phyloP scores from a whole-genome alignment of 805 yeast genomes.

The Lachancea lanzarotensis region DNA sequence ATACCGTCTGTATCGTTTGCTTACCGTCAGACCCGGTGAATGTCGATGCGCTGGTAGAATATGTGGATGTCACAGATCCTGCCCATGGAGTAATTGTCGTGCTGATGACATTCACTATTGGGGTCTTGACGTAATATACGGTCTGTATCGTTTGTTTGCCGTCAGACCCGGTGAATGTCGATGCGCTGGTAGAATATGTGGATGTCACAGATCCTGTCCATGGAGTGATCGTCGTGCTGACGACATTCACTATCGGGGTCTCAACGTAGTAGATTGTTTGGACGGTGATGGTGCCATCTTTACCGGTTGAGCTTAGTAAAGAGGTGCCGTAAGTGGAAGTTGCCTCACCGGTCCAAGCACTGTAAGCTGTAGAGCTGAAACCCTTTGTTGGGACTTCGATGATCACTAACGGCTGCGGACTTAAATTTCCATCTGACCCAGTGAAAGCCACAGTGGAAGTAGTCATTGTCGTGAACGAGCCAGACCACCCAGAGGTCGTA shows the following conservation, averaged over 20 bases:
- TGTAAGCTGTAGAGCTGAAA: conserved; percentile 1
- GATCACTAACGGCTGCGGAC: not conserved
- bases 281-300: conserved; percentile 9
- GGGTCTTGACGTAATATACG: conserved; percentile 11
- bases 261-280: conserved; percentile 12
- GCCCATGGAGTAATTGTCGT: conserved; percentile 12
- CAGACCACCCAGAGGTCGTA: conserved; percentile 8
- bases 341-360: conserved; percentile 9
- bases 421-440: not conserved
- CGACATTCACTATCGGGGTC: conserved; percentile 4
- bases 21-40: conserved; percentile 5
- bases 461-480: not conserved
- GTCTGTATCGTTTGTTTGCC: conserved; percentile 9
- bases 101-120: conserved; percentile 1
- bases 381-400: conserved; percentile 3
- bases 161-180: conserved; percentile 2
- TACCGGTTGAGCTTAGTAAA: conserved; percentile 6
- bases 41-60: conserved; percentile 1
- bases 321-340: conserved; percentile 8
- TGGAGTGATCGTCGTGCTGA: not conserved
- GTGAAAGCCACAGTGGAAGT: not conserved
- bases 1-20: conserved; percentile 4
- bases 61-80: conserved; percentile 10
- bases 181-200: conserved; percentile 6
- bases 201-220: conserved; percentile 11